phyloP scores from a whole-genome alignment of 306 rosid genomes.

The Sophora flavescens region DNA sequence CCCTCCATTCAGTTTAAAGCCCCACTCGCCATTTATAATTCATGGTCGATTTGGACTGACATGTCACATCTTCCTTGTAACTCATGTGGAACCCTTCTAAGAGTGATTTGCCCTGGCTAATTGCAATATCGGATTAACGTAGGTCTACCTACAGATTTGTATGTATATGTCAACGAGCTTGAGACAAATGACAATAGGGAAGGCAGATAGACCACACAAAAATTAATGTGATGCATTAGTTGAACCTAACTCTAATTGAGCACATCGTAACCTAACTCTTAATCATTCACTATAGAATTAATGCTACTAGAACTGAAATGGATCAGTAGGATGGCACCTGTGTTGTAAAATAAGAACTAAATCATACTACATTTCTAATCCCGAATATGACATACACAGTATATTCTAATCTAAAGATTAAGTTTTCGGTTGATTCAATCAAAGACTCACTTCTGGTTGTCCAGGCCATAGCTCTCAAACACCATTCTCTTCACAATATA shows the following conservation, averaged over 20 bases:
- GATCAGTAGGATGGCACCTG: no score
- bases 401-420: no score
- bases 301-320: not conserved
- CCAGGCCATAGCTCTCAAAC: slow-evolving; percentile 44
- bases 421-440: slow-evolving; percentile 15
- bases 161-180: slow-evolving; percentile 3
- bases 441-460: slow-evolving; percentile 9
- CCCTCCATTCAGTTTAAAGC: not conserved
- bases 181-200: slow-evolving; percentile 39
- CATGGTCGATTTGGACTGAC: not conserved
- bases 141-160: not conserved
- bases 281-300: slow-evolving; percentile 26
- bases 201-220: slow-evolving; percentile 15
- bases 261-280: not conserved
- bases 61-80: slow-evolving; percentile 1
- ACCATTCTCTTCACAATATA: slow-evolving; percentile 37
- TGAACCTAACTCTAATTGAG: slow-evolving; percentile 42
- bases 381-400: no score
- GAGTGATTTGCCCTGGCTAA: not conserved
- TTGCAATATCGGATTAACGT: slow-evolving; percentile 5
- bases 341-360: no score
- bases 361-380: no score
- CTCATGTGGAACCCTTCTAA: not conserved
- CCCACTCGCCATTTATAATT: not conserved
- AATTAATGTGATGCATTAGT: slow-evolving; percentile 37